Conservation (phyloP, 2,329 filamentous ascomycete genomes). For the Falciphora oryzae region DNA sequence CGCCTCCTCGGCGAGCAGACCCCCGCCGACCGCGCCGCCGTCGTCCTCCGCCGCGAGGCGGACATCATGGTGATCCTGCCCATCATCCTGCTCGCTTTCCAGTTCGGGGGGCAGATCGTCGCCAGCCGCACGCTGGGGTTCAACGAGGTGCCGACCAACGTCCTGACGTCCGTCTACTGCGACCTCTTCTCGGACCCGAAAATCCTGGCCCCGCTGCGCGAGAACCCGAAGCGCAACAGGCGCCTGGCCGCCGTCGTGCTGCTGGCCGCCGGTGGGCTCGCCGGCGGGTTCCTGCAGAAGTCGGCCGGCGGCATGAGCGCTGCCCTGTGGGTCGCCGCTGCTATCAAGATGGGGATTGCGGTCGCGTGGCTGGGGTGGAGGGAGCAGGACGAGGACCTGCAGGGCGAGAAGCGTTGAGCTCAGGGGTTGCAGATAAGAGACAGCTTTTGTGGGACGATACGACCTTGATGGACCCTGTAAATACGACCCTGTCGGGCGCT, state of each 20-base stretch:
- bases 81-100: slow-evolving; percentile 46
- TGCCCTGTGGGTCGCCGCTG: slow-evolving; percentile 39
- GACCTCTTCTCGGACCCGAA: slow-evolving; percentile 47
- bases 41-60: slow-evolving; percentile 31
- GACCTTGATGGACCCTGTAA: neutral
- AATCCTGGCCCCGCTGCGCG: slow-evolving; percentile 33
- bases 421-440: too few species aligned
- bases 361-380: slow-evolving; percentile 24
- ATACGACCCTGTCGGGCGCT: too few species aligned
- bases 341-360: slow-evolving; percentile 35
- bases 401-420: neutral
- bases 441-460: too few species aligned
- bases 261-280: slow-evolving; percentile 39
- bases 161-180: slow-evolving; percentile 48
- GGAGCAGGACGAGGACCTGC: slow-evolving; percentile 1
- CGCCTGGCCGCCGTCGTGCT: slow-evolving; percentile 38
- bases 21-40: slow-evolving; percentile 34
- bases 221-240: slow-evolving; percentile 46
- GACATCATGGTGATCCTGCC: slow-evolving; percentile 30
- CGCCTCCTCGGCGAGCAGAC: slow-evolving; percentile 14
- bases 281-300: slow-evolving; percentile 41
- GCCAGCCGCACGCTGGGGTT: slow-evolving; percentile 44
- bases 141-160: slow-evolving; percentile 50
- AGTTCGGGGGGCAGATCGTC: slow-evolving; percentile 50
- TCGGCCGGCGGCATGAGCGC: slow-evolving; percentile 34